Conservation (phyloP, 306 rosid genomes). For the Dalbergia cochinchinensis region DNA sequence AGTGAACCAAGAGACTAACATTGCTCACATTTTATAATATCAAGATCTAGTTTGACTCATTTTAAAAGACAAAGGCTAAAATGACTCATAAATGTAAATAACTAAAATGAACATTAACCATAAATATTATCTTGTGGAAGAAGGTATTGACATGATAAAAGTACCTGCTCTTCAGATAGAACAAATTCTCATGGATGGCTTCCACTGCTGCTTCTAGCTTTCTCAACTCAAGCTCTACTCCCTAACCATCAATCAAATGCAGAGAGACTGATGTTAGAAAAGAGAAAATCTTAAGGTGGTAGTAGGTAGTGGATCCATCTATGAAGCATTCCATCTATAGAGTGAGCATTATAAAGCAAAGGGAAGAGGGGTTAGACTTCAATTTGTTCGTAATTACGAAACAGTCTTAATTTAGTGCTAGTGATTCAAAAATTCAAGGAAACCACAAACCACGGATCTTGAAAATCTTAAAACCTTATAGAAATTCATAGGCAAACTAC, state of each 20-base stretch:
- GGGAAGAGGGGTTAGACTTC: conserved; percentile 3
- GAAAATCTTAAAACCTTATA: conserved; percentile 14
- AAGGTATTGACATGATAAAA: background rate
- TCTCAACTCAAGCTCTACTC: conserved; percentile 88
- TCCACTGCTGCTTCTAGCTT: conserved; percentile 92
- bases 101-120: no score
- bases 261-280: background rate
- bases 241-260: conserved; percentile 52
- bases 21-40: no score
- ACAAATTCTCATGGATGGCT: conserved; percentile 87
- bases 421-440: conserved; percentile 12
- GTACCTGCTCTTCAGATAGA: conserved; percentile 80
- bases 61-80: no score
- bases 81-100: no score
- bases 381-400: conserved; percentile 4
- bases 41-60: no score
- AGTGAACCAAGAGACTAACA: no score
- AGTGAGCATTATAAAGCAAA: background rate
- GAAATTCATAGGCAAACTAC: conserved; percentile 9
- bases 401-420: background rate
- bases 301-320: no score
- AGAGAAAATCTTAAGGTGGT: no score
- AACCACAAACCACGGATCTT: conserved; percentile 15
- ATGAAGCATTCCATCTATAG: no score
- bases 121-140: background rate